Conservation (phyloP, 495 filamentous ascomycete genomes). For the Podospora pseudocomata region DNA sequence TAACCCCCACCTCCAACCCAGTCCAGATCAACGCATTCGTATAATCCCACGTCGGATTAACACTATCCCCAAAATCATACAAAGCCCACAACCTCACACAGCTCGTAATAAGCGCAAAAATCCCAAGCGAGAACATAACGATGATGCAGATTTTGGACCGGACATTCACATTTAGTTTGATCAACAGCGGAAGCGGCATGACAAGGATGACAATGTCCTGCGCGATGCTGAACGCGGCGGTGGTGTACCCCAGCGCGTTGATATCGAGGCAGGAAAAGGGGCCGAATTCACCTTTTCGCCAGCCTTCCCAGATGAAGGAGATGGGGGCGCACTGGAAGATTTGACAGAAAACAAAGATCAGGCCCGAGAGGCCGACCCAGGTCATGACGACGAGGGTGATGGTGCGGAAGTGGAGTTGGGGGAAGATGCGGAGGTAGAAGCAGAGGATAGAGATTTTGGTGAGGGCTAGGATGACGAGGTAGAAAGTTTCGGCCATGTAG, state of each 20-base stretch:
- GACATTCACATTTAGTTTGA: conserved; percentile 30
- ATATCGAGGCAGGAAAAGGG: conserved; percentile 35
- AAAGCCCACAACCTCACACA: conserved; percentile 36
- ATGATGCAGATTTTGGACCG: conserved; percentile 38
- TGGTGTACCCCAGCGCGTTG: conserved; percentile 32
- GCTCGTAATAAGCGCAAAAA: conserved; percentile 41
- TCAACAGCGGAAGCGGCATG: conserved; percentile 38
- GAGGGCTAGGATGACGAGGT: conserved; percentile 39
- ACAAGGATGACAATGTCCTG: conserved; percentile 42
- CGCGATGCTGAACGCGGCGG: conserved; percentile 36
- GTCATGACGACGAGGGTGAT: conserved; percentile 34
- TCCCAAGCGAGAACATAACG: conserved; percentile 45
- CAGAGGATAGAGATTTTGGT: conserved; percentile 50
- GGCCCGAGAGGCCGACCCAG: conserved; percentile 31
- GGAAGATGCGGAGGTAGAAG: conserved; percentile 53
- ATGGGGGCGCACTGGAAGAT: conserved; percentile 45
- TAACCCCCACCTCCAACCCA: conserved; percentile 38
- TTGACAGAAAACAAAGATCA: conserved; percentile 34
- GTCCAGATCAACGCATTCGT: conserved; percentile 38
- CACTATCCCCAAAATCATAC: conserved; percentile 32
- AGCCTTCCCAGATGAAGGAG: conserved; percentile 35
- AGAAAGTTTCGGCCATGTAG: conserved; percentile 39
- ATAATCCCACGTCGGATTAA: conserved; percentile 42
- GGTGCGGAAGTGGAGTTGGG: conserved; percentile 38
- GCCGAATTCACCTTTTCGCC: conserved; percentile 34